Evolutionary conservation across 2,329 filamentous ascomycete genomes (phyloP), one percentile per base, ranked within the genome.

Genomic region (Malbranchea zuffiana): DNA sequence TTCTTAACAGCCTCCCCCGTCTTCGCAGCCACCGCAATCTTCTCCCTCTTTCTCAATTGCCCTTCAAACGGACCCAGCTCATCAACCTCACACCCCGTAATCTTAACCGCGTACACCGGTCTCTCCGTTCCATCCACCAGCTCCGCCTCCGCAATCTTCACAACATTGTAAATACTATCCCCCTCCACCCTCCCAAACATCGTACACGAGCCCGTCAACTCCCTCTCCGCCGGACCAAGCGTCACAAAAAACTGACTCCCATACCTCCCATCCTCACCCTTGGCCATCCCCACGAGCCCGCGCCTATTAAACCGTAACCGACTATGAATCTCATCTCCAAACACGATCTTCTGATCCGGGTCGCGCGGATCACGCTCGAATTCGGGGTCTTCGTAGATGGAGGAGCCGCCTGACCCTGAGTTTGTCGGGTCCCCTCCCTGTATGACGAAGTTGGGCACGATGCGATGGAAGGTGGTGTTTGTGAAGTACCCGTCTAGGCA

Each of bases 171-270:
- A 38, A 98, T 90, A 11, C 88, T 95, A 47, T 96, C 85, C 18
- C 88, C 90, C 23, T 82, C 85, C 29, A 98, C 74, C 39, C 90
- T 72, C 12, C 90, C 90, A 65, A 98, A 96, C 57, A 96, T 65
- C 0, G 90, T 96, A 59, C 95, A 95, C 62, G 83, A 84, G 35
- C 80, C 82, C 48, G 81, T 84, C 52, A 98, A 59, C 65, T 96
- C 86, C 17, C 85, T 78, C 16, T 87, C 70, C 54, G 80, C 86
- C 37, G 69, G 68, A 45, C 77, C 86, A 36, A 98, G 63, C 0
- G 90, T 96, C 44, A 98, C 79, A 66, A 98, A 98, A 68, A 96
- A 96, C 60, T 98, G 90, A 58, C 85, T 94, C 21, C 85, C 83
- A 63, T 96, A 96, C 37, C 82, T 82, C 30, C 86, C 80, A 43